Percentiles rank a stretch among this genome's conserved stretches.
phyloP scores from a whole-genome alignment of 208 protist species.

The Sergeia podlipaevii region DNA sequence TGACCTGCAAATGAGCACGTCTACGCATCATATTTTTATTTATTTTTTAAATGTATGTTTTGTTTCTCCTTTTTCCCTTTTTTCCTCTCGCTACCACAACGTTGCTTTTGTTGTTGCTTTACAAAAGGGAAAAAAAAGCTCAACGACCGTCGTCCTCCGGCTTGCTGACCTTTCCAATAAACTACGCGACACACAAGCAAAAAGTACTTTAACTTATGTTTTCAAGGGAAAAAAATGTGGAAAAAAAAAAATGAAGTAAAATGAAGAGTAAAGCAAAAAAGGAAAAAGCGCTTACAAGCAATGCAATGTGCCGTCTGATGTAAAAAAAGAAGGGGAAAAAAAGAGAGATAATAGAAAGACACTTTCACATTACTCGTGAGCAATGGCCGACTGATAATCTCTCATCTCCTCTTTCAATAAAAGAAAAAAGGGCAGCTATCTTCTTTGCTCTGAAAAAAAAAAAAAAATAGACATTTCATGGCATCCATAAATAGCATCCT shows the following conservation, averaged over 20 bases:
- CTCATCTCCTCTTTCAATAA: no score
- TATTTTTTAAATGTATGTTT: no score
- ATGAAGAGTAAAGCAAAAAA: constrained; percentile 1
- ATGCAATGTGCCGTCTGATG: not conserved
- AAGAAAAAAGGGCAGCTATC: constrained; percentile 2
- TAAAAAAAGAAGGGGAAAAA: constrained; percentile 5
- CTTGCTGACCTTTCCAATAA: no score
- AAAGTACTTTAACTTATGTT: no score
- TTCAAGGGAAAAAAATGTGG: no score
- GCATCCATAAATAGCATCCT: not conserved
- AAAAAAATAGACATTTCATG: constrained; percentile 5
- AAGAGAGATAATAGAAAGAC: constrained; percentile 4
- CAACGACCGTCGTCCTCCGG: no score
- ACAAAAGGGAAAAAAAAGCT: constrained; percentile 7
- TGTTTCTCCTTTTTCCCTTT: not conserved
- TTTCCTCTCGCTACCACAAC: not conserved
- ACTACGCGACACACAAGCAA: no score
- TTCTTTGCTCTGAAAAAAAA: constrained; percentile 12
- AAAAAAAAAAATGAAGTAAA: constrained; percentile 2
- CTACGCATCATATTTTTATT: no score
- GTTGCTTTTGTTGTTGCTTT: constrained; percentile 13
- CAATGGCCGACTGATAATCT: no score
- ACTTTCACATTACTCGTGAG: no score
- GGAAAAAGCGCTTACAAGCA: not conserved
- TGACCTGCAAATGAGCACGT: no score